Conservation (phyloP, 805 yeast genomes). For the Metschnikowia sp. region DNA sequence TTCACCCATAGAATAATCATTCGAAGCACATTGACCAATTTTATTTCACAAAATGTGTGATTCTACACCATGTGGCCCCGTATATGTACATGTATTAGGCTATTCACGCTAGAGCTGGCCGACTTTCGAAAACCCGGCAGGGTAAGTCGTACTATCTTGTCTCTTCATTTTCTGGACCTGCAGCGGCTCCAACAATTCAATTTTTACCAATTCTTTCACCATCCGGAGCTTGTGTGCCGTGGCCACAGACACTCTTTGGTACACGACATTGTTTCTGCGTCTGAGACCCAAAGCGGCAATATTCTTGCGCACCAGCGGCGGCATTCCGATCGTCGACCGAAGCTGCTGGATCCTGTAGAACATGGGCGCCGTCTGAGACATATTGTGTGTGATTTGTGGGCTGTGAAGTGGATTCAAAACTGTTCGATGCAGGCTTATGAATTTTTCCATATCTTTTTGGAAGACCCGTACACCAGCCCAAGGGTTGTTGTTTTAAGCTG, state of each 20-base stretch:
- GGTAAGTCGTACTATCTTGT: constrained; percentile 13
- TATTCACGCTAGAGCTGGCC: constrained; percentile 12
- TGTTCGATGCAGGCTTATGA: not conserved
- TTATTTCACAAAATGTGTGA: too few relatives aligned
- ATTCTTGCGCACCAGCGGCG: constrained; percentile 61
- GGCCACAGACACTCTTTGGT: constrained; percentile 69
- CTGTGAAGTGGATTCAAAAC: not conserved
- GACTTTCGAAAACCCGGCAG: constrained; percentile 16
- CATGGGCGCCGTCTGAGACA: constrained; percentile 9
- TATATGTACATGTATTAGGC: constrained; percentile 12
- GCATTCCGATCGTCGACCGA: constrained; percentile 84
- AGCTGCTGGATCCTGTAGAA: constrained; percentile 63
- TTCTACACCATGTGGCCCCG: not conserved
- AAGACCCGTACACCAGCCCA: not conserved
- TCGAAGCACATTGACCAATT: too few relatives aligned
- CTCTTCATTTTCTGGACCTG: constrained; percentile 3
- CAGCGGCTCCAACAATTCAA: constrained; percentile 58
- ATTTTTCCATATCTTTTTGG: not conserved
- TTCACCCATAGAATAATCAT: too few relatives aligned
- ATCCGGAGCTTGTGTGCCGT: constrained; percentile 81
- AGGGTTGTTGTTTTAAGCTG: not conserved
- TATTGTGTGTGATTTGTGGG: not conserved
- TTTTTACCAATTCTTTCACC: constrained; percentile 83
- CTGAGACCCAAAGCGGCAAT: constrained; percentile 71
- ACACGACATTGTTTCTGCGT: constrained; percentile 69